Conservation (phyloP, 2,329 filamentous ascomycete genomes). For the Fusarium coffeatum region DNA sequence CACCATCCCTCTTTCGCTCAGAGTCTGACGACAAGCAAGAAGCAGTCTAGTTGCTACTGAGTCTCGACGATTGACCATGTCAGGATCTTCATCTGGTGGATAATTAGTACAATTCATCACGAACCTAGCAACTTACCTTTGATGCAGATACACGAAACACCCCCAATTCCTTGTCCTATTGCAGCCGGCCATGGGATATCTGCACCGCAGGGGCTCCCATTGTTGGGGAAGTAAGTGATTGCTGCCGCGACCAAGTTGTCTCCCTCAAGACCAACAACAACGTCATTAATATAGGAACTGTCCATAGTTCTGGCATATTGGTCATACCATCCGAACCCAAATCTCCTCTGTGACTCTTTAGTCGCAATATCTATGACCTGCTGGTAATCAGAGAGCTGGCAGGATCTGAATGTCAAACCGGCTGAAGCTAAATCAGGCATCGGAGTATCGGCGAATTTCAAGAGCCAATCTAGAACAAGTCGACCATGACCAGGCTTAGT, state of each 20-base stretch:
- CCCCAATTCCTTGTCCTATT: constrained; percentile 64
- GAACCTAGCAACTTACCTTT: constrained; percentile 56
- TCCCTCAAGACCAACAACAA: constrained; percentile 65
- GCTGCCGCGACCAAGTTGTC: constrained; percentile 63
- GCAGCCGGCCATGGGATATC: constrained; percentile 68
- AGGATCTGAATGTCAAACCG: constrained; percentile 58
- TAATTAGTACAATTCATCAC: constrained; percentile 15
- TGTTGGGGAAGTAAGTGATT: constrained; percentile 63
- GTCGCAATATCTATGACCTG: constrained; percentile 63
- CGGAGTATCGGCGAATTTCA: constrained; percentile 64
- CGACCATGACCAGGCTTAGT: constrained; percentile 60
- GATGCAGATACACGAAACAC: constrained; percentile 71
- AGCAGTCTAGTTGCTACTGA: constrained; percentile 65
- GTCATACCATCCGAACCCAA: constrained; percentile 68
- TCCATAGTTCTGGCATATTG: constrained; percentile 65
- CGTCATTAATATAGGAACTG: constrained; percentile 61
- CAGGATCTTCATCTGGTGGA: constrained; percentile 57
- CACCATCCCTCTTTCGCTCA: constrained; percentile 63
- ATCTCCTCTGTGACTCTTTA: constrained; percentile 58
- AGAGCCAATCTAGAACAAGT: constrained; percentile 64
- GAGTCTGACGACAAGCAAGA: constrained; percentile 61
- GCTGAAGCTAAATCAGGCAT: constrained; percentile 54
- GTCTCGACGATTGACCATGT: constrained; percentile 58
- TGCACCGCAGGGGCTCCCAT: constrained; percentile 58
- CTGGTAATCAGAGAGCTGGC: constrained; percentile 59